phyloP scores from a whole-genome alignment of 2,329 filamentous ascomycete species.

The Talaromyces verruculosus region DNA sequence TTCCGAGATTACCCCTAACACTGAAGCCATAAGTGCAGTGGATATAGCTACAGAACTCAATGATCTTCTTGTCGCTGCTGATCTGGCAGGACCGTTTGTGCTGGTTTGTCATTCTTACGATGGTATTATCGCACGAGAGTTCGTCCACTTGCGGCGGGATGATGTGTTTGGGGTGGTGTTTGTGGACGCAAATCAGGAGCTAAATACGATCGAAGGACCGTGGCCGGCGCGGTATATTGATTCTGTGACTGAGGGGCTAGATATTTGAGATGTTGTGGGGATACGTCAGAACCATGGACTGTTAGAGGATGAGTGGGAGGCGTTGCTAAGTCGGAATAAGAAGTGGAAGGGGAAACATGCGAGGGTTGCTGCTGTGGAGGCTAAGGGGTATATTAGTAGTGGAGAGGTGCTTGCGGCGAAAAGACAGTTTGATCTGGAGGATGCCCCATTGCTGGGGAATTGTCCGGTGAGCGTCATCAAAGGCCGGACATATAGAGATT shows the following conservation, averaged over 20 bases:
- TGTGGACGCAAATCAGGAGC: conserved; percentile 25
- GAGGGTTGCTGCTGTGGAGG: conserved; percentile 20
- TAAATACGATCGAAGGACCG: conserved; percentile 17
- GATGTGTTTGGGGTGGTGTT: conserved; percentile 23
- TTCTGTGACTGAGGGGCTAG: neutral
- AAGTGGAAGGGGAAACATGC: conserved; percentile 22
- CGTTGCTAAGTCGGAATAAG: conserved; percentile 16
- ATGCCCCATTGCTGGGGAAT: conserved; percentile 24
- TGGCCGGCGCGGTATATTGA: conserved; percentile 12
- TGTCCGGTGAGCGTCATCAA: conserved; percentile 30
- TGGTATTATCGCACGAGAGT: conserved; percentile 24
- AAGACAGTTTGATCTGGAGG: conserved; percentile 26
- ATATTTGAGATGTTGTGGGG: neutral
- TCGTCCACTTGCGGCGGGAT: conserved; percentile 19
- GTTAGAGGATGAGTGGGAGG: conserved; percentile 23
- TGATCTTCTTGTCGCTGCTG: conserved; percentile 21
- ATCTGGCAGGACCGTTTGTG: conserved; percentile 23
- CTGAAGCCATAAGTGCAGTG: conserved; percentile 21
- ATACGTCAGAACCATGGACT: conserved; percentile 4
- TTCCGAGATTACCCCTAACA: conserved; percentile 10
- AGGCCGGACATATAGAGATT: conserved; percentile 27
- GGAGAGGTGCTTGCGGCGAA: conserved; percentile 19
- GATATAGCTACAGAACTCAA: conserved; percentile 25
- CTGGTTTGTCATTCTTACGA: conserved; percentile 25
- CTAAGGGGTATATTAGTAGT: conserved; percentile 19